A percentile compares a stretch with the other conserved stretches of the same genome.
Conservation (phyloP, 768 basidiomycete species). For the Strobilomyces echinocephalus region DNA sequence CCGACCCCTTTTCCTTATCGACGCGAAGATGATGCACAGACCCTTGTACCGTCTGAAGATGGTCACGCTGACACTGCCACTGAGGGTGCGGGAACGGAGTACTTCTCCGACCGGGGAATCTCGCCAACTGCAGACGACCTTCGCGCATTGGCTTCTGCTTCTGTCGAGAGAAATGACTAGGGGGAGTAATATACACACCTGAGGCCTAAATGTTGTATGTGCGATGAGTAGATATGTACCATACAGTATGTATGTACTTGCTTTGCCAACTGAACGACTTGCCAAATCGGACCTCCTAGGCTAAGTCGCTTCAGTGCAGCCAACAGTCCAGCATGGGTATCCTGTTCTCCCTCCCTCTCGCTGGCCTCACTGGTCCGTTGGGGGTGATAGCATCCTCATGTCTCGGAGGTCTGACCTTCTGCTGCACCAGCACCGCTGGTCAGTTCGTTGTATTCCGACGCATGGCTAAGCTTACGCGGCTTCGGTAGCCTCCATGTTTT, state of each 20-base stretch:
- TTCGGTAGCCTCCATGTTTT: slow-evolving; percentile 82
- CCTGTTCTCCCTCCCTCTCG: slow-evolving; percentile 66
- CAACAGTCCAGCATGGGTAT: slow-evolving; percentile 56
- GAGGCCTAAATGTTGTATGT: neutral
- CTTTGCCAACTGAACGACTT: no score
- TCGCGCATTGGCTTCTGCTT: neutral
- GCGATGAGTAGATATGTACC: no score
- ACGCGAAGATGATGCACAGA: slow-evolving; percentile 11
- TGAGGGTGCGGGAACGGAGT: neutral
- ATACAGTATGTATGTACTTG: no score
- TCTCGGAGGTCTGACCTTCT: slow-evolving; percentile 78
- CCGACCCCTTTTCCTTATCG: neutral
- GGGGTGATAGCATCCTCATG: slow-evolving; percentile 78
- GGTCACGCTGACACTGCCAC: neutral
- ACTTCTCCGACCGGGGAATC: neutral
- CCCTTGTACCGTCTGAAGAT: slow-evolving; percentile 14
- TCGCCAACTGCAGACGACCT: neutral
- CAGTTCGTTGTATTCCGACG: slow-evolving; percentile 20
- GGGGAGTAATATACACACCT: neutral
- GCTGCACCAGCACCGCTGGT: slow-evolving; percentile 84
- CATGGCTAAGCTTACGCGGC: neutral
- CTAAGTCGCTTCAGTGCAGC: neutral
- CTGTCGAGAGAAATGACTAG: neutral
- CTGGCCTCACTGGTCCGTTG: slow-evolving; percentile 62
- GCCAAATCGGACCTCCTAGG: no score